Base-by-base conservation (phyloP, 2,329 filamentous ascomycete species). In the Fusarium piperis region DNA sequence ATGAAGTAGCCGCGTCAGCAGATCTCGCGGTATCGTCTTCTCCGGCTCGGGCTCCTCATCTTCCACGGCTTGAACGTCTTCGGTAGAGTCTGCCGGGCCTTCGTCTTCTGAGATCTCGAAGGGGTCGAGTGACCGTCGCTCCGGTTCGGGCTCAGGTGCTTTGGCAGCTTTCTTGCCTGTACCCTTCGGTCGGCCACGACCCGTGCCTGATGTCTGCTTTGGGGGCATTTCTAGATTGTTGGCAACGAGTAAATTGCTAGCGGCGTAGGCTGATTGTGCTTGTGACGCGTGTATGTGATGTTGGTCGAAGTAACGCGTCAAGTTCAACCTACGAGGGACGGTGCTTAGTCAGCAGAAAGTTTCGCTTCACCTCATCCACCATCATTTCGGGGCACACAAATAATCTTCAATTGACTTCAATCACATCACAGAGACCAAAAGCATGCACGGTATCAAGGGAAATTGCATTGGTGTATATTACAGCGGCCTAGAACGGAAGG, bases 1-100 rank as follows among this genome's bases (percentile, higher is more conserved):
- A 78, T 97, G 92, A 35, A 98, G 84, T 4, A 98, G 83, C 36
- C 90, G 88, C 11, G 93, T 92, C 41, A 98, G 82, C 1, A 98
- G 85, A 46, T 93, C 90, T 4, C 88, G 85, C 0, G 94, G 93
- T 30, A 98, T 92, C 55, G 83, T 82, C 69, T 83, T 83, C 32
- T 81, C 81, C 0, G 79, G 78, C 13, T 82, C 79, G 5, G 80
- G 81, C 3, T 79, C 75, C 4, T 81, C 82, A 3, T 80, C 75
- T 6, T 75, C 75, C 5, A 65, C 62, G 10, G 58, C 62, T 32
- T 65, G 46, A 15, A 78, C 76, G 1, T 77, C 77, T 4, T 74
- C 77, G 3, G 76, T 71, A 10, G 71, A 65, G 26, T 68, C 56
- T 20, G 30, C 51, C 4, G 32, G 20, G 44, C 68, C 53, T 20